Evolutionary conservation across 2,329 filamentous ascomycete species (phyloP).

Genomic region (Exserohilum turcica): DNA sequence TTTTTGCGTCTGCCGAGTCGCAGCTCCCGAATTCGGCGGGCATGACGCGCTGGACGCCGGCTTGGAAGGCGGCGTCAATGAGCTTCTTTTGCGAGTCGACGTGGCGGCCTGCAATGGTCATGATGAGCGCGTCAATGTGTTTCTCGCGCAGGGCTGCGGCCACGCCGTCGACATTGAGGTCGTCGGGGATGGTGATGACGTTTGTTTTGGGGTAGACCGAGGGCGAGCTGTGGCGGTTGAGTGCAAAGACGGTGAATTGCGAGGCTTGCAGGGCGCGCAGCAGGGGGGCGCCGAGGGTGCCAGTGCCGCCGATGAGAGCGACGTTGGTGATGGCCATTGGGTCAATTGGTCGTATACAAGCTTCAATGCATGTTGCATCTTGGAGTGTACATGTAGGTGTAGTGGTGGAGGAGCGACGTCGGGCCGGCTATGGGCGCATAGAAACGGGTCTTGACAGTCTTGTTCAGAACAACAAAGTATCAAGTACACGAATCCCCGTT

Average conservation of each 20-base stretch:
- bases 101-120: slow-evolving; percentile 56
- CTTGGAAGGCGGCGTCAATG: slow-evolving; percentile 63
- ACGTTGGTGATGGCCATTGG: slow-evolving; percentile 45
- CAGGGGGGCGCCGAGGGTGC: slow-evolving; percentile 42
- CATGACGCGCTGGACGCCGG: slow-evolving; percentile 65
- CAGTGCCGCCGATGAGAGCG: slow-evolving; percentile 48
- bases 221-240: slow-evolving; percentile 44
- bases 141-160: slow-evolving; percentile 52
- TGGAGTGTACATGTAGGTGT: no score
- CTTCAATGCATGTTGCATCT: no score
- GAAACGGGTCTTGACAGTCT: neutral
- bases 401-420: neutral
- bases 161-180: slow-evolving; percentile 39
- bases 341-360: no score
- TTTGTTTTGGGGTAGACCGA: slow-evolving; percentile 51
- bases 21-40: slow-evolving; percentile 64
- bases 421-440: slow-evolving; percentile 3
- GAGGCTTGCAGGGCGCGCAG: slow-evolving; percentile 40
- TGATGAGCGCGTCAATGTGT: slow-evolving; percentile 55
- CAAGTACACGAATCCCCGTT: no score
- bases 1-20: slow-evolving; percentile 50
- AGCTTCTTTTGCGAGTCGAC: slow-evolving; percentile 56
- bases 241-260: slow-evolving; percentile 40
- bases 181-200: slow-evolving; percentile 48
- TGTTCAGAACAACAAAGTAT: no score